These are phyloP conservation scores for Coemansia sp. DNA, from an alignment of 192 early-diverging fungal species.

Conservation along the genomic window DNA sequence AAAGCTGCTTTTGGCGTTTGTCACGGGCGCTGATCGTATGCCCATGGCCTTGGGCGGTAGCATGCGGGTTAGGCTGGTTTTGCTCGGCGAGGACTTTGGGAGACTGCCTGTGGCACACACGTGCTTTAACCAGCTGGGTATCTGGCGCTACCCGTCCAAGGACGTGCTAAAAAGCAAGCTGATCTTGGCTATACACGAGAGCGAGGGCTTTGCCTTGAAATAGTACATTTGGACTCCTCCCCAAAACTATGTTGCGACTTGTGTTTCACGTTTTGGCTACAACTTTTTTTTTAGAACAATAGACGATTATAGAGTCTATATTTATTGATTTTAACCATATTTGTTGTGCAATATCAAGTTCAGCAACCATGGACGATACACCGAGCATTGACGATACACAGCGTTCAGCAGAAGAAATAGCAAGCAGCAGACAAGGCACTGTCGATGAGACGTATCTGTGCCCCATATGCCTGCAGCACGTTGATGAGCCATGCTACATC, in stretches of 20 bases:
- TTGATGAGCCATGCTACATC: conserved; percentile 10
- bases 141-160: conserved; percentile 71
- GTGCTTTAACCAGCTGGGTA: conserved; percentile 88
- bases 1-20: conserved; percentile 78
- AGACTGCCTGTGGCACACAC: conserved; percentile 90
- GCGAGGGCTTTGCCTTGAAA: conserved; percentile 73
- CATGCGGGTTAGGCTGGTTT: conserved; percentile 66
- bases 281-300: no score
- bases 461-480: conserved; percentile 38
- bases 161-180: conserved; percentile 69
- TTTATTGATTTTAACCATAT: no score
- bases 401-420: no score
- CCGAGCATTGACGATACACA: no score
- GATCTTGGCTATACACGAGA: conserved; percentile 70
- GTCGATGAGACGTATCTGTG: conserved; percentile 14
- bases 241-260: no score
- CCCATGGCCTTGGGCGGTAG: conserved; percentile 68
- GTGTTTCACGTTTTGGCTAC: no score
- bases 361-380: no score
- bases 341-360: no score
- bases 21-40: conserved; percentile 90
- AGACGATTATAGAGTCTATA: no score
- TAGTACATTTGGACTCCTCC: conserved; percentile 17
- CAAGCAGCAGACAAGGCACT: no score
- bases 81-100: conserved; percentile 59